A percentile compares a stretch with the other conserved stretches of the same genome.
These are phyloP conservation scores for Lonicera japonica DNA, from an alignment of 129 eudicot species.

Conservation along the genomic window DNA sequence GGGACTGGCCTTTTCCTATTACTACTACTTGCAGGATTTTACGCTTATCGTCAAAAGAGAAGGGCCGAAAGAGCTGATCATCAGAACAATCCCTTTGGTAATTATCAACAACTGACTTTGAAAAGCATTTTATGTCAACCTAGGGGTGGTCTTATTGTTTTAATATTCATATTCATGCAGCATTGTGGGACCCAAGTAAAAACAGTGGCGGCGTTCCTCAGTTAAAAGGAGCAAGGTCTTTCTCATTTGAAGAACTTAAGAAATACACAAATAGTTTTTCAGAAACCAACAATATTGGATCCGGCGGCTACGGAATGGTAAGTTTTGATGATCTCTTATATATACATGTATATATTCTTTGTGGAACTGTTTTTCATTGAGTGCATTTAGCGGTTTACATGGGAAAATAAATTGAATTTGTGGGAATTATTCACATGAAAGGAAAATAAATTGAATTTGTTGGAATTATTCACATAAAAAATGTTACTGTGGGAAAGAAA, in stretches of 20 bases:
- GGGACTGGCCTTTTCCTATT: conserved; percentile 36
- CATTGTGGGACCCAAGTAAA: conserved; percentile 54
- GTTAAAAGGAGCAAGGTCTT: conserved; percentile 54
- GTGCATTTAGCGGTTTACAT: too few species aligned
- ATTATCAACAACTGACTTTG: not conserved
- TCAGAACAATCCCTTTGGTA: conserved; percentile 57
- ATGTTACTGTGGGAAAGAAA: too few species aligned
- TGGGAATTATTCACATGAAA: too few species aligned
- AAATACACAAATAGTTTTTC: conserved; percentile 59
- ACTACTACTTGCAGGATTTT: conserved; percentile 42
- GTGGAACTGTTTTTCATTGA: too few species aligned
- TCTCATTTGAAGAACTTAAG: conserved; percentile 59
- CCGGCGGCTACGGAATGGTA: conserved; percentile 86
- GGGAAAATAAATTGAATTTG: too few species aligned
- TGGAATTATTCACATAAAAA: too few species aligned
- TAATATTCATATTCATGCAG: conserved; percentile 26
- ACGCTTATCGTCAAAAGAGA: conserved; percentile 40
- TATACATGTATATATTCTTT: too few species aligned
- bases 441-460: too few species aligned
- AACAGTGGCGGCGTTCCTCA: conserved; percentile 64
- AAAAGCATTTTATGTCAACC: not conserved
- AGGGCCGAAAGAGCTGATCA: conserved; percentile 36
- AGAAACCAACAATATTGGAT: conserved; percentile 47
- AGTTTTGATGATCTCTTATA: not conserved
- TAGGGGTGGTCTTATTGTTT: not conserved